Conservation (phyloP, 2,329 filamentous ascomycete genomes). For the Colletotrichum liaoningense region DNA sequence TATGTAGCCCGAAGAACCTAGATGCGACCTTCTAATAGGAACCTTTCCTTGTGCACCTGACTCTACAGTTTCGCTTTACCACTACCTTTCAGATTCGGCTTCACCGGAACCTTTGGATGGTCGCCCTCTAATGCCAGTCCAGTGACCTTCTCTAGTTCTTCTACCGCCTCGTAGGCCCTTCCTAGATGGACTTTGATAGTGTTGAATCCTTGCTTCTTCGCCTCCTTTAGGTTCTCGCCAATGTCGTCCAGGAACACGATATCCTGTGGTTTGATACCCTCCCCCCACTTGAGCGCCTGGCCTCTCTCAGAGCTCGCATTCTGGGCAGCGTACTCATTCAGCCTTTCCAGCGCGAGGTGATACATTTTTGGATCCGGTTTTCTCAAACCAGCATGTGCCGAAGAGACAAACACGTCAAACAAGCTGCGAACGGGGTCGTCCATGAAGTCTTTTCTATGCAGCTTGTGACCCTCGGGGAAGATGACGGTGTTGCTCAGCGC, state of each 20-base stretch:
- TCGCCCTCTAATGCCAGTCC: constrained; percentile 72
- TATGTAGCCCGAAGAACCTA: constrained; percentile 42
- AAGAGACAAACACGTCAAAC: constrained; percentile 91
- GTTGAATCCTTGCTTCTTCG: constrained; percentile 76
- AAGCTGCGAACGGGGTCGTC: constrained; percentile 69
- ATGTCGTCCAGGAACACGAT: constrained; percentile 94
- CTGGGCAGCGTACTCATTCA: constrained; percentile 71
- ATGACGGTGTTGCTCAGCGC: constrained; percentile 92
- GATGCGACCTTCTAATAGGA: not conserved
- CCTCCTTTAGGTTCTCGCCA: constrained; percentile 89
- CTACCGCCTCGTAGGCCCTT: constrained; percentile 82
- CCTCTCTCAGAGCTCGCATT: constrained; percentile 57
- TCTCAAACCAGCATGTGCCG: constrained; percentile 85
- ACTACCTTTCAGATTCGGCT: constrained; percentile 46
- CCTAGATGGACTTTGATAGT: constrained; percentile 90
- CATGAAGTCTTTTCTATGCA: constrained; percentile 65
- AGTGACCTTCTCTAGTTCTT: constrained; percentile 80
- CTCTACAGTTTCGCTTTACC: constrained; percentile 59
- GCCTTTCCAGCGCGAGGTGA: constrained; percentile 73
- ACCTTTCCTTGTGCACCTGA: constrained; percentile 24
- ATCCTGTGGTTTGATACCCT: constrained; percentile 70
- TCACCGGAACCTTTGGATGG: constrained; percentile 62
- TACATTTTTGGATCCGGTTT: constrained; percentile 92
- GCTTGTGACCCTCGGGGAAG: constrained; percentile 80
- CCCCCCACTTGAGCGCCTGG: constrained; percentile 55